phyloP scores from a whole-genome alignment of 257 asterid species.

The Handroanthus guayacan region DNA sequence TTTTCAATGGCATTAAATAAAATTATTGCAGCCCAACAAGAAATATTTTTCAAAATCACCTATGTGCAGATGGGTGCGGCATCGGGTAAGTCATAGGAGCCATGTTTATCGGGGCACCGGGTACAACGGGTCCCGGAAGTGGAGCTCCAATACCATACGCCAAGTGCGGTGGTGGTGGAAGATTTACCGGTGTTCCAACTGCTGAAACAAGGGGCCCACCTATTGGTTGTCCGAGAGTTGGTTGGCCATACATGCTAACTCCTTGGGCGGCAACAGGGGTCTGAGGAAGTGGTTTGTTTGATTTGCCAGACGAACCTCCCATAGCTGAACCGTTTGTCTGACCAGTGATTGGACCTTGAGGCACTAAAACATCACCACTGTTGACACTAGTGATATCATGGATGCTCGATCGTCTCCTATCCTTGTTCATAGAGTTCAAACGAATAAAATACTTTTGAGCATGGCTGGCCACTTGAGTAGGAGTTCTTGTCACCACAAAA shows the following conservation, averaged over 20 bases:
- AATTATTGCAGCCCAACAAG: constrained; percentile 4
- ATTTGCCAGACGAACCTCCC: constrained; percentile 52
- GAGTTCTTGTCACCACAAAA: constrained; percentile 87
- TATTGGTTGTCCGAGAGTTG: constrained; percentile 78
- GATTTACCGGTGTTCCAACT: constrained; percentile 72
- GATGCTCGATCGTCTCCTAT: constrained; percentile 86
- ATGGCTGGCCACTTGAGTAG: constrained; percentile 97
- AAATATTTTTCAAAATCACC: constrained; percentile 52
- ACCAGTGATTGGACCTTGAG: constrained; percentile 83
- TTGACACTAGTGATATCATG: constrained; percentile 88
- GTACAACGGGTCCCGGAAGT: constrained; percentile 50
- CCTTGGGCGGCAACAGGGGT: constrained; percentile 49
- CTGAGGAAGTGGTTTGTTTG: constrained; percentile 52
- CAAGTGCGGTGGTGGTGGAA: constrained; percentile 54
- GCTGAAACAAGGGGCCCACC: constrained; percentile 77
- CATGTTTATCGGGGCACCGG: constrained; percentile 59
- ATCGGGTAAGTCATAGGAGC: constrained; percentile 52
- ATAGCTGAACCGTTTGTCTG: constrained; percentile 55
- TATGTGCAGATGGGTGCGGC: constrained; percentile 57
- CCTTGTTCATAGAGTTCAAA: constrained; percentile 90
- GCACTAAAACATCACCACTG: constrained; percentile 61
- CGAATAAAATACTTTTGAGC: constrained; percentile 94
- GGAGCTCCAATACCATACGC: constrained; percentile 69
- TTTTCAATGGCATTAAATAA: background rate
- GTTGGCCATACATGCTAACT: constrained; percentile 58